Conservation (phyloP, 2,329 filamentous ascomycete species). For the Magnaporthiopsis rhizophila region DNA sequence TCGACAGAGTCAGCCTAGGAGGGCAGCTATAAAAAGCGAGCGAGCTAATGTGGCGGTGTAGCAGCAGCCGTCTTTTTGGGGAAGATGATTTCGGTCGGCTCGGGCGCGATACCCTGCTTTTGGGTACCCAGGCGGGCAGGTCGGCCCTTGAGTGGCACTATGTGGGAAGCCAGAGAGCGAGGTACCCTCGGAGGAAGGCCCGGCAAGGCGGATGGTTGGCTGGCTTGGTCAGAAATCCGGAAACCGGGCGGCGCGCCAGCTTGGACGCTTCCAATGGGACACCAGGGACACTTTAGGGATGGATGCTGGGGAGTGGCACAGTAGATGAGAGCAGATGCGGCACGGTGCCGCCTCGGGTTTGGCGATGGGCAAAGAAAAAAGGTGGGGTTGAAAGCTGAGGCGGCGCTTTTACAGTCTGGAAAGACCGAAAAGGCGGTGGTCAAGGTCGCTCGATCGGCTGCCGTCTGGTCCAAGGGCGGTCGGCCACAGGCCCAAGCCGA, state of each 20-base stretch:
- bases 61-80: not conserved
- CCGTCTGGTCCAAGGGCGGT: not conserved
- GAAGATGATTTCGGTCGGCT: conserved; percentile 7
- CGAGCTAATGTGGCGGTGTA: conserved; percentile 6
- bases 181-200: not conserved
- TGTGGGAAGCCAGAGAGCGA: not conserved
- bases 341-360: not conserved
- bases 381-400: not conserved
- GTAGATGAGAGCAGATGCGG: not conserved
- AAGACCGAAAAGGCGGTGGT: not conserved
- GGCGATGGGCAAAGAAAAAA: not conserved
- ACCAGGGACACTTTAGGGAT: too few species aligned
- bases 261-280: not conserved
- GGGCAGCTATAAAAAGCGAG: not conserved
- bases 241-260: not conserved
- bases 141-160: not conserved
- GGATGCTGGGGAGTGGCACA: not conserved
- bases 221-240: not conserved
- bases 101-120: conserved; percentile 5
- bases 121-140: not conserved
- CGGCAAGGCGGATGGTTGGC: not conserved
- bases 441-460: not conserved
- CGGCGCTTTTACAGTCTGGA: not conserved
- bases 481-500: not conserved
- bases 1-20: not conserved